A percentile compares a stretch with the other conserved stretches of the same genome.
These are phyloP conservation scores for Pelargonium myrrhifolium DNA, from an alignment of 441 rosid genomes.

Conservation along the genomic window DNA sequence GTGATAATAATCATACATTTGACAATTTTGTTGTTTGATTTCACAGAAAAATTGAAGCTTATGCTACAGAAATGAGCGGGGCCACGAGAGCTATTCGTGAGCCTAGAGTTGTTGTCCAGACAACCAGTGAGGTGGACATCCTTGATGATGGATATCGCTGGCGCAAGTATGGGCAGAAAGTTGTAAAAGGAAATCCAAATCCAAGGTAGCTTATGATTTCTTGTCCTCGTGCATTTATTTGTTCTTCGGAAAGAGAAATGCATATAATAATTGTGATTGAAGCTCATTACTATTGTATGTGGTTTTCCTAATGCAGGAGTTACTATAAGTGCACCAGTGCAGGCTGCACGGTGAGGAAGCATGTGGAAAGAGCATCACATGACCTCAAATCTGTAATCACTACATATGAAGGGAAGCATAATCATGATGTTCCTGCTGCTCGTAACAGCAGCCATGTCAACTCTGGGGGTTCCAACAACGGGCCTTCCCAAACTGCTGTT, in stretches of 20 bases:
- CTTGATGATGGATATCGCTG: slow-evolving; percentile 79
- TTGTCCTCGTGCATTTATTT: background rate
- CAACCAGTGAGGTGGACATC: slow-evolving; percentile 68
- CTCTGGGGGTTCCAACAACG: slow-evolving; percentile 25
- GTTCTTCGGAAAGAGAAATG: background rate
- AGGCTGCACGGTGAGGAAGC: slow-evolving; percentile 90
- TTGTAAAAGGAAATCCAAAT: slow-evolving; percentile 73
- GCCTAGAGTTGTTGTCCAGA: slow-evolving; percentile 70
- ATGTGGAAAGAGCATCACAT: slow-evolving; percentile 97
- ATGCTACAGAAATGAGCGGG: slow-evolving; percentile 65
- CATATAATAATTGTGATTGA: slow-evolving; percentile 1
- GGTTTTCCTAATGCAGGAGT: slow-evolving; percentile 49
- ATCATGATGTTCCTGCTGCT: slow-evolving; percentile 89
- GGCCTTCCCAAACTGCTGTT: slow-evolving; percentile 26
- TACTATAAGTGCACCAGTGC: slow-evolving; percentile 94
- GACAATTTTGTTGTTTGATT: slow-evolving; percentile 12
- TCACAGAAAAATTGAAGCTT: slow-evolving; percentile 62
- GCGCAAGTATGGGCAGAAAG: slow-evolving; percentile 79
- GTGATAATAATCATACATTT: slow-evolving; percentile 1
- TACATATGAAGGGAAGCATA: slow-evolving; percentile 95
- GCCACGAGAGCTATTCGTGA: slow-evolving; percentile 79
- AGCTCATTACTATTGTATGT: slow-evolving; percentile 1
- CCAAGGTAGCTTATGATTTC: slow-evolving; percentile 39
- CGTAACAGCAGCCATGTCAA: slow-evolving; percentile 78
- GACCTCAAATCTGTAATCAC: slow-evolving; percentile 91